Evolutionary conservation across 139 green algal genomes (phyloP), one percentile per base, ranked within the genome.

Genomic region (Tetratostichococcus sp.): DNA sequence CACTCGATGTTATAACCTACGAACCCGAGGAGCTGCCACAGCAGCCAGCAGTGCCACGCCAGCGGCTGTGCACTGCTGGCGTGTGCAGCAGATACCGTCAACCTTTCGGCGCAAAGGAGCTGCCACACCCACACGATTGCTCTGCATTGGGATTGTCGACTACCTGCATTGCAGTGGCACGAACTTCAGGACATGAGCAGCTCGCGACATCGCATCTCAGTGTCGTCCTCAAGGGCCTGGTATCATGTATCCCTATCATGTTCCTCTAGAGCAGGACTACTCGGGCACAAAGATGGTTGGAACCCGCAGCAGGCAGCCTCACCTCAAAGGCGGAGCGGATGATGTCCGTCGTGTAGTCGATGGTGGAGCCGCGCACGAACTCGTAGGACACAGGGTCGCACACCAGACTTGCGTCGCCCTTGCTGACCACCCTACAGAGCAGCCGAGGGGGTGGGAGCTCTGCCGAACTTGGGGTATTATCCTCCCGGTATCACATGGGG

Each of bases 341-440:
- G 50, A 92, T 78, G 69, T 91, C 86, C 6, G 84, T 75, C 5
- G 68, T 67, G 43, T 80, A 91, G 76, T 92, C 87, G 2, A 92
- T 70, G n/a, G 78, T 90, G n/a, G 82, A 70, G 26, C 87, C 87
- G 32, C 80, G 77, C 26, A 92, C 65, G 43, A 89, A 86, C 70
- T 80, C 68, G n/a, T 81, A 79, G 8, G 87, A 92, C 1, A 92
- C 73, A 33, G 72, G 67, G 74, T 92, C 87, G 22, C 85, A 78
- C n/a, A 91, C 77, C 34, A 92, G 35, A 70, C 69, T 70, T 33
- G 78, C 82, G 5, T 75, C 81, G 19, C 82, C 76, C 14, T 80
- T 34, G 2, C 75, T 67, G 30, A 90, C 79, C 26, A 75, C 34
- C 28, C 50, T 71, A 58, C 26, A 65, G 35, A 73, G 3, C 33